Percentiles rank a stretch among this genome's conserved stretches.
Evolutionary conservation across 345 rosid species (phyloP).

Genomic region (Populus euphratica): DNA sequence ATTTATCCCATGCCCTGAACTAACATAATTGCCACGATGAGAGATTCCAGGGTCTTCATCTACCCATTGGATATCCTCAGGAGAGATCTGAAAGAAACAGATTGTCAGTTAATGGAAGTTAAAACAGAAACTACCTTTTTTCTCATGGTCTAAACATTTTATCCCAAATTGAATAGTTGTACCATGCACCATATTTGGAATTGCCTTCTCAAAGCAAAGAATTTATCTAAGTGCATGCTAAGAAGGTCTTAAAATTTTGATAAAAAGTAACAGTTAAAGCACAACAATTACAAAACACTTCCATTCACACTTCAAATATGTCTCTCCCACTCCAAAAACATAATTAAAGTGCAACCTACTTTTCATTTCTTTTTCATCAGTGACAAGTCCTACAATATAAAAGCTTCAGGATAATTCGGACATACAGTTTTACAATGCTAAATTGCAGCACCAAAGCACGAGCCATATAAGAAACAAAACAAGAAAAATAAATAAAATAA

Average conservation of each 20-base stretch:
- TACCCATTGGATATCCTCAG: constrained; percentile 79
- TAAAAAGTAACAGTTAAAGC: not conserved
- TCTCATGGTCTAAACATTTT: not conserved
- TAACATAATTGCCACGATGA: constrained; percentile 48
- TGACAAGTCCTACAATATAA: not conserved
- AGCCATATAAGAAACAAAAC: not conserved
- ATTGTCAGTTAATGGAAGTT: not conserved
- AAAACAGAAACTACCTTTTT: not conserved
- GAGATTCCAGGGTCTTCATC: constrained; percentile 54
- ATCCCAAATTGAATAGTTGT: not conserved
- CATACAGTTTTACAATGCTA: not conserved
- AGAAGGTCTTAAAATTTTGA: not conserved
- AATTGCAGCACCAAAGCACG: constrained; percentile 5
- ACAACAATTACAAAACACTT: not conserved
- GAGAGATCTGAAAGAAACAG: constrained; percentile 54
- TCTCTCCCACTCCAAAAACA: not conserved
- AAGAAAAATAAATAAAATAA: not conserved
- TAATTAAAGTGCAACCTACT: not conserved
- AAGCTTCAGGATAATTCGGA: not conserved
- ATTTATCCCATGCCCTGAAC: constrained; percentile 43
- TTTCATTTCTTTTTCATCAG: not conserved
- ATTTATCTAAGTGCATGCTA: not conserved
- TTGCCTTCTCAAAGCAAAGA: not conserved
- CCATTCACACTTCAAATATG: not conserved
- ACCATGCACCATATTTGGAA: not conserved